Evolutionary conservation across 306 rosid species (phyloP).

Genomic region (Dalbergia cultrata): DNA sequence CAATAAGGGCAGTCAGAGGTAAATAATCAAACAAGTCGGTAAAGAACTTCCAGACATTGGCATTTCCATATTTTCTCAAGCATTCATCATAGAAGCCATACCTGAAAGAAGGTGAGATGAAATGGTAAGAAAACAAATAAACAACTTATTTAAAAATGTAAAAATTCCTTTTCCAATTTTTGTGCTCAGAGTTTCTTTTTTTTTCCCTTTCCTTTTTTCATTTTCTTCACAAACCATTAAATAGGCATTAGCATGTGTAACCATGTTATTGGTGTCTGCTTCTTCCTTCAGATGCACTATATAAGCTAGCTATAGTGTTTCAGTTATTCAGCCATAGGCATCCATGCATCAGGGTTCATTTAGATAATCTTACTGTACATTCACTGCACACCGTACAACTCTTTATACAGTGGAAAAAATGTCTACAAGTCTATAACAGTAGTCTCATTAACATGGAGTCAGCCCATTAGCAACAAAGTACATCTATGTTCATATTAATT

Average conservation of each 20-base stretch:
- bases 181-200: not conserved
- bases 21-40: slow-evolving; percentile 95
- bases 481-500: slow-evolving; percentile 1
- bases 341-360: slow-evolving; percentile 1
- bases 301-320: slow-evolving; percentile 25
- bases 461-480: not conserved
- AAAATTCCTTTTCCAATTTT: not conserved
- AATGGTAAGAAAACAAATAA: slow-evolving; percentile 38
- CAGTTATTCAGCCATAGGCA: not conserved
- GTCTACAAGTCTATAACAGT: not conserved
- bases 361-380: slow-evolving; percentile 1
- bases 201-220: not conserved
- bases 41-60: slow-evolving; percentile 95
- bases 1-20: slow-evolving; percentile 97
- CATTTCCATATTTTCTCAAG: slow-evolving; percentile 97
- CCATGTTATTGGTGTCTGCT: slow-evolving; percentile 9
- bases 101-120: slow-evolving; percentile 66
- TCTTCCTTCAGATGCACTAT: slow-evolving; percentile 8
- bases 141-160: not conserved
- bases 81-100: slow-evolving; percentile 99
- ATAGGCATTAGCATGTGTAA: slow-evolving; percentile 13
- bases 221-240: slow-evolving; percentile 15
- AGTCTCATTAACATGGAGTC: slow-evolving; percentile 3
- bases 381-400: slow-evolving; percentile 6
- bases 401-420: slow-evolving; percentile 18